These are phyloP conservation scores for Fusarium phyllophilum DNA, from an alignment of 2,329 filamentous ascomycete genomes.

Conservation along the genomic window DNA sequence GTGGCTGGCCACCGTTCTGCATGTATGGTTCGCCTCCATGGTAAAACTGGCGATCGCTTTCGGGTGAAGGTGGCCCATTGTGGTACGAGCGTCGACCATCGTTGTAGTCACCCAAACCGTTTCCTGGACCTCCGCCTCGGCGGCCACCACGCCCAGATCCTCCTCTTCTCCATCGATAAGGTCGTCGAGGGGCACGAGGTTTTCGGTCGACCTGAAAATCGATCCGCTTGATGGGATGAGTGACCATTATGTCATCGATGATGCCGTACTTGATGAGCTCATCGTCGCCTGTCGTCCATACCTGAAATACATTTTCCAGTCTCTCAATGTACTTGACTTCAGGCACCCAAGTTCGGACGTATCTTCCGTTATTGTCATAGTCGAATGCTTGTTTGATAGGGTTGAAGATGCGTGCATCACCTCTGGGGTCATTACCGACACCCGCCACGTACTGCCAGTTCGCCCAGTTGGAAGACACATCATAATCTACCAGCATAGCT, in stretches of 20 bases:
- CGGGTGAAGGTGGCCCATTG: slow-evolving; percentile 6
- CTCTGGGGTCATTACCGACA: slow-evolving; percentile 81
- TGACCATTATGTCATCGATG: slow-evolving; percentile 70
- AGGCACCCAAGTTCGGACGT: slow-evolving; percentile 77
- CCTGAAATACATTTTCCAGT: slow-evolving; percentile 73
- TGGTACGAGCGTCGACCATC: neutral
- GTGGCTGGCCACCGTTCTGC: slow-evolving; percentile 1
- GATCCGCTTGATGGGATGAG: slow-evolving; percentile 72
- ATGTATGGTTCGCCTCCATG: neutral
- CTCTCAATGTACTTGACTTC: slow-evolving; percentile 68
- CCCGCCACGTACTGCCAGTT: slow-evolving; percentile 87
- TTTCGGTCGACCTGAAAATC: slow-evolving; percentile 69
- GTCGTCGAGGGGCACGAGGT: slow-evolving; percentile 46
- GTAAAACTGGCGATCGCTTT: slow-evolving; percentile 21
- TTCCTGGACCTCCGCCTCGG: neutral
- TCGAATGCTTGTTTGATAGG: slow-evolving; percentile 83
- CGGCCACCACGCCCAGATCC: slow-evolving; percentile 37
- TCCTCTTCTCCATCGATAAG: slow-evolving; percentile 42
- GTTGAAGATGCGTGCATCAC: slow-evolving; percentile 79
- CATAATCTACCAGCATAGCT: slow-evolving; percentile 78
- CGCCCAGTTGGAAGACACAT: slow-evolving; percentile 80
- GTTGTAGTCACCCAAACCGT: neutral
- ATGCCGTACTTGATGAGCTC: slow-evolving; percentile 68
- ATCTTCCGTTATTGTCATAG: slow-evolving; percentile 76
- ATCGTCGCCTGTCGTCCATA: slow-evolving; percentile 70